Percentiles rank a stretch among this genome's conserved stretches.
phyloP scores from a whole-genome alignment of 1,139 yeast species.

The Scheffersomyces cryptocercus region DNA sequence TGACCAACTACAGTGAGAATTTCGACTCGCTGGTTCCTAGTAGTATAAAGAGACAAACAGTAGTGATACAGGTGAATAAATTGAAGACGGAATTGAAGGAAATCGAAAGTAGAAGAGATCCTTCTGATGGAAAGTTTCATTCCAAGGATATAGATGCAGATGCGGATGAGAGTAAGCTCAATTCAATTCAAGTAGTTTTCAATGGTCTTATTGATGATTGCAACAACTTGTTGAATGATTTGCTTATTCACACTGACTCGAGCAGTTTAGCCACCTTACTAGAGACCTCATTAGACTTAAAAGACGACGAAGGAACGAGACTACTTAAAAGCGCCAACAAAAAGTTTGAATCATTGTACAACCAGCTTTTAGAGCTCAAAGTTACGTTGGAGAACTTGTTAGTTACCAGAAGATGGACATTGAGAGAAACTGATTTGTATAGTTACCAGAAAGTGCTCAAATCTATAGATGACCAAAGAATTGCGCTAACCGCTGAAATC shows the following conservation, averaged over 20 bases:
- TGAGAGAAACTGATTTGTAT: slow-evolving; percentile 91
- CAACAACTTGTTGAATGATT: slow-evolving; percentile 69
- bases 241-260: slow-evolving; percentile 57
- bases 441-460: slow-evolving; percentile 73
- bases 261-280: slow-evolving; percentile 28
- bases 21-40: background rate
- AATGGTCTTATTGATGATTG: slow-evolving; percentile 83
- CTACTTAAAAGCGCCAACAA: slow-evolving; percentile 6
- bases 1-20: slow-evolving; percentile 23
- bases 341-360: slow-evolving; percentile 27
- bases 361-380: slow-evolving; percentile 60
- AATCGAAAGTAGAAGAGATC: slow-evolving; percentile 35
- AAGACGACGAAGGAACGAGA: slow-evolving; percentile 13
- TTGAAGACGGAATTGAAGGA: slow-evolving; percentile 27
- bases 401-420: slow-evolving; percentile 94
- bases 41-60: background rate
- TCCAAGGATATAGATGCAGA: slow-evolving; percentile 17
- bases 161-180: slow-evolving; percentile 18
- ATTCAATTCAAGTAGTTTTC: slow-evolving; percentile 54
- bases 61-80: slow-evolving; percentile 12
- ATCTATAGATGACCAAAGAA: slow-evolving; percentile 69
- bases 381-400: slow-evolving; percentile 75
- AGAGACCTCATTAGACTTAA: slow-evolving; percentile 22
- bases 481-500: slow-evolving; percentile 39
- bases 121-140: slow-evolving; percentile 33